A percentile compares a stretch with the other conserved stretches of the same genome.
These are phyloP conservation scores for Amyloporia xantha DNA, from an alignment of 768 basidiomycete species.

Conservation along the genomic window DNA sequence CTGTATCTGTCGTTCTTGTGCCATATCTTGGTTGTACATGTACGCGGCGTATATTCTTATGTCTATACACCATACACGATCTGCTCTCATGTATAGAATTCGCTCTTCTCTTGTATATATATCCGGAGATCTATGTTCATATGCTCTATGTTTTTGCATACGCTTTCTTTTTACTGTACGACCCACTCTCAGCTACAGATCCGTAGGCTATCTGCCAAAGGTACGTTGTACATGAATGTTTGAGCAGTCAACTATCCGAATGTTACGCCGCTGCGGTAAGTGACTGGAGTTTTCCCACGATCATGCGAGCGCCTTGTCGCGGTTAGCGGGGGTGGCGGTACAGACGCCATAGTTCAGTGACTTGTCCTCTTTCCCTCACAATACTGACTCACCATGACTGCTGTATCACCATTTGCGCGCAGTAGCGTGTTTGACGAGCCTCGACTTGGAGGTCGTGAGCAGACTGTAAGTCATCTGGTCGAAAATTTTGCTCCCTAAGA, in stretches of 20 bases:
- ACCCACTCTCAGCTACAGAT: too few species aligned
- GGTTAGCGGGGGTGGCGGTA: neutral
- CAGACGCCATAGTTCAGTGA: slow-evolving; percentile 2
- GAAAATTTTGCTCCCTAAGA: slow-evolving; percentile 5
- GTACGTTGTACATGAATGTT: neutral
- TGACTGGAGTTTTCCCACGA: neutral
- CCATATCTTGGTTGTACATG: neutral
- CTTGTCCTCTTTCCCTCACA: neutral
- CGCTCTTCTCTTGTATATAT: neutral
- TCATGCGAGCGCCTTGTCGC: neutral
- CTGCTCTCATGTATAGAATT: neutral
- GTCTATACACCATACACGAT: neutral
- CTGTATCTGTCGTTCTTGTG: too few species aligned
- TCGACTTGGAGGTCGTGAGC: slow-evolving; percentile 30
- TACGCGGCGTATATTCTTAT: neutral
- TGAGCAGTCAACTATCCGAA: neutral
- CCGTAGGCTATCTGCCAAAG: too few species aligned
- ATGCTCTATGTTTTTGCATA: too few species aligned
- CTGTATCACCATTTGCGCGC: slow-evolving; percentile 38
- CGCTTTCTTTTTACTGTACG: too few species aligned
- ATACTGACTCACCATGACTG: slow-evolving; percentile 24
- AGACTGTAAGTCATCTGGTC: slow-evolving; percentile 26
- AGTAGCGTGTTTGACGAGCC: slow-evolving; percentile 33
- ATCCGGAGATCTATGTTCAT: neutral
- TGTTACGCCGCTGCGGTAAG: neutral